phyloP scores from a whole-genome alignment of 768 basidiomycete species.

The Tulasnella sp. region DNA sequence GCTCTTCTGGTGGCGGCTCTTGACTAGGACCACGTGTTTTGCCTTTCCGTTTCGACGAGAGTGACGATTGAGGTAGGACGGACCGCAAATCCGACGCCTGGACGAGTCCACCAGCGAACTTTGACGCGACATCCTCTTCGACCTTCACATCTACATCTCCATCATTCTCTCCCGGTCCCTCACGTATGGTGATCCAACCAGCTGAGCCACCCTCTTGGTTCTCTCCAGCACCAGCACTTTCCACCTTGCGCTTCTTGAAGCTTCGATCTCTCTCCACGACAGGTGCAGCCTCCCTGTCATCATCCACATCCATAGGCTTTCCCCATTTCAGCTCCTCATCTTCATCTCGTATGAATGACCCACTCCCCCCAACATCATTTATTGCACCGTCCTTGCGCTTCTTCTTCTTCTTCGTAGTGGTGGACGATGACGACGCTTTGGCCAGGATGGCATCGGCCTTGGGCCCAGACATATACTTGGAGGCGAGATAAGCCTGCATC shows the following conservation, averaged over 20 bases:
- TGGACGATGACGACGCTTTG: conserved; percentile 30
- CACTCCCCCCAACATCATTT: conserved; percentile 27
- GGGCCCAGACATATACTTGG: conserved; percentile 92
- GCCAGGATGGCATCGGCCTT: conserved; percentile 93
- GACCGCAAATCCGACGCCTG: neutral
- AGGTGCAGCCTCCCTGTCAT: conserved; percentile 45
- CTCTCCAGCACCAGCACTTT: conserved; percentile 26
- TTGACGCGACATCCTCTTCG: conserved; percentile 50
- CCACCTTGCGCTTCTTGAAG: conserved; percentile 65
- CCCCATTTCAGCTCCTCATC: conserved; percentile 48
- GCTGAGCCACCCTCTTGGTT: neutral
- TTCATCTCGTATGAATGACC: conserved; percentile 40
- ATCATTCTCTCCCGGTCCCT: conserved; percentile 22
- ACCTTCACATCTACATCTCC: conserved; percentile 48
- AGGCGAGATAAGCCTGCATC: conserved; percentile 75
- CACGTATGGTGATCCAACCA: conserved; percentile 8
- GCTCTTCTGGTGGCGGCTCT: conserved; percentile 48
- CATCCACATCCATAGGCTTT: conserved; percentile 45
- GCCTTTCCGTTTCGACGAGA: conserved; percentile 27
- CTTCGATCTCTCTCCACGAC: conserved; percentile 57
- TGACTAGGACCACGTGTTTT: conserved; percentile 28
- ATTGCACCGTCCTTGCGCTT: conserved; percentile 58
- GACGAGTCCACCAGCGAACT: conserved; percentile 2
- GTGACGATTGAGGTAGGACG: conserved; percentile 1
- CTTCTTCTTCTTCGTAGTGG: conserved; percentile 45